Conservation (phyloP, 176 grass and related monocot genomes). For the Carex littledalei region DNA sequence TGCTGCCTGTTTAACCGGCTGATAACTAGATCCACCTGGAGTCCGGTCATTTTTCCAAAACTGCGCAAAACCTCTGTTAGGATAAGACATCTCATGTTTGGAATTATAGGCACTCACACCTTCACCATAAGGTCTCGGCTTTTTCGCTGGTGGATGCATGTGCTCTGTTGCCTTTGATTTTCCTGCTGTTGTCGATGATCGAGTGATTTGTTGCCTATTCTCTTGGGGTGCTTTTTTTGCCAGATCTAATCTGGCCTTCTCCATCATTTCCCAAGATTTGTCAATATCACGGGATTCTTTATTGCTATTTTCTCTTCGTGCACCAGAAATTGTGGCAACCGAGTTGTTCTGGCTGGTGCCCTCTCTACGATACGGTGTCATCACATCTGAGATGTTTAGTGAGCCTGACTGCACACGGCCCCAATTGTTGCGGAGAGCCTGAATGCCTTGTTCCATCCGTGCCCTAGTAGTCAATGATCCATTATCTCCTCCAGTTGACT, state of each 20-base stretch:
- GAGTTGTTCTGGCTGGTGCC: not conserved
- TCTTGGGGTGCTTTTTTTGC: slow-evolving; percentile 22
- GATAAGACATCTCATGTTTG: not conserved
- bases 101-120: not conserved
- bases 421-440: not conserved
- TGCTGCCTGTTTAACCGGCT: not conserved
- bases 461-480: not conserved
- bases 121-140: not conserved
- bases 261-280: slow-evolving; percentile 77
- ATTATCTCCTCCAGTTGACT: not conserved
- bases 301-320: not conserved
- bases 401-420: not conserved
- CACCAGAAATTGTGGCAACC: not conserved
- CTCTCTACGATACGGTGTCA: not conserved
- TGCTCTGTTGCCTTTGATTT: not conserved
- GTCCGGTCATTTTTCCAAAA: slow-evolving; percentile 35
- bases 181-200: not conserved
- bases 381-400: not conserved
- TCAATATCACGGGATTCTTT: slow-evolving; percentile 6
- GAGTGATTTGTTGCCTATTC: not conserved
- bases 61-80: slow-evolving; percentile 36
- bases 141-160: not conserved
- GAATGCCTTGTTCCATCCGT: not conserved
- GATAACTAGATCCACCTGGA: slow-evolving; percentile 29
- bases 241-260: slow-evolving; percentile 37